phyloP scores from a whole-genome alignment of 2,329 filamentous ascomycete genomes.

The Aspergillus ibericus region DNA sequence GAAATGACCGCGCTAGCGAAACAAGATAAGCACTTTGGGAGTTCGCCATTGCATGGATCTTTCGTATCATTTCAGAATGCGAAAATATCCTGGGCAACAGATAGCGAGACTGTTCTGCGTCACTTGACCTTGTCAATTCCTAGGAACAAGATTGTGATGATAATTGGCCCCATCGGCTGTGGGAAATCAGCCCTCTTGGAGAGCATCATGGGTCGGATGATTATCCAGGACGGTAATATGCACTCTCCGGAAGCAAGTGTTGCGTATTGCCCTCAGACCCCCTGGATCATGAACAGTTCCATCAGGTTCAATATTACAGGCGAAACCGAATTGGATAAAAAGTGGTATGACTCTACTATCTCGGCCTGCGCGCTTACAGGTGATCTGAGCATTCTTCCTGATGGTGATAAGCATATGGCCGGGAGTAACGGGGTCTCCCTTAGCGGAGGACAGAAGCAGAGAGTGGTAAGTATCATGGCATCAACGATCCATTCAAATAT shows the following conservation, averaged over 20 bases:
- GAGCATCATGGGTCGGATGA: not conserved
- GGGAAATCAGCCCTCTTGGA: not conserved
- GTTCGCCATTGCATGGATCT: not conserved
- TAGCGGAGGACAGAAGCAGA: constrained; percentile 6
- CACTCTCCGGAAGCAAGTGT: not conserved
- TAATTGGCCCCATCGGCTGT: not conserved
- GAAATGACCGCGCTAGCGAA: not conserved
- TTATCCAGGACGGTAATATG: not conserved
- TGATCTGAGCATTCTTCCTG: constrained; percentile 26
- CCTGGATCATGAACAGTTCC: not conserved
- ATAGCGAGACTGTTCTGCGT: not conserved
- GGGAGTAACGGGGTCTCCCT: not conserved
- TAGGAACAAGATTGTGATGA: not conserved
- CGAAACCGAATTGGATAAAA: not conserved
- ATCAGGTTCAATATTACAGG: not conserved
- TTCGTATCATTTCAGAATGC: not conserved
- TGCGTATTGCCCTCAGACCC: not conserved
- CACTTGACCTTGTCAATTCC: not conserved
- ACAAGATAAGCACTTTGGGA: not conserved
- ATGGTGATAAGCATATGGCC: constrained; percentile 17
- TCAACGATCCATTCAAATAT: not conserved
- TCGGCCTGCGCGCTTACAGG: constrained; percentile 21
- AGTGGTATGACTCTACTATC: not conserved
- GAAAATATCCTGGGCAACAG: not conserved
- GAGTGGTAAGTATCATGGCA: not conserved